A percentile compares a stretch with the other conserved stretches of the same genome.
These are phyloP conservation scores for Ballota nigra DNA, from an alignment of 257 asterid genomes.

Conservation along the genomic window DNA sequence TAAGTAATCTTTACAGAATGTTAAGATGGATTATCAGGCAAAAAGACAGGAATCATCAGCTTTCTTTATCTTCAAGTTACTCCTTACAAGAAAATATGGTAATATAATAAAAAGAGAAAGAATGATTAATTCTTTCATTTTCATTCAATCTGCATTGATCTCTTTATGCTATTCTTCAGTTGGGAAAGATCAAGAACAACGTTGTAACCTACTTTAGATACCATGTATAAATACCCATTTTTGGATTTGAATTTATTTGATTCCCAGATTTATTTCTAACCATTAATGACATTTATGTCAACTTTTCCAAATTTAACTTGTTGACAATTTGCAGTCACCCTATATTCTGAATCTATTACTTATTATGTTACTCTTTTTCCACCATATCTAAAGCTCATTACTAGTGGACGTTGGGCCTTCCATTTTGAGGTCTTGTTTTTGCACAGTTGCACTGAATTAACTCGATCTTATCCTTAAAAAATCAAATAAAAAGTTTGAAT, in stretches of 20 bases:
- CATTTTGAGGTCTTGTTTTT: no score
- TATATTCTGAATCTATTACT: no score
- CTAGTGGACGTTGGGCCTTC: no score
- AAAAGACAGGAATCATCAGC: conserved; percentile 8
- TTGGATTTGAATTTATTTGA: background rate
- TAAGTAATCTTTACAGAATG: no score
- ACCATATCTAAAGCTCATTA: no score
- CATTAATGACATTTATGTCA: background rate
- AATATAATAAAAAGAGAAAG: background rate
- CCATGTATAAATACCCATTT: background rate
- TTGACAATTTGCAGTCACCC: no score
- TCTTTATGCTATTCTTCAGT: background rate
- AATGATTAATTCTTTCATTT: background rate
- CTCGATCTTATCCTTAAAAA: no score
- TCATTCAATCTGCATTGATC: background rate
- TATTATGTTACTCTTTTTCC: no score
- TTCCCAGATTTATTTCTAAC: background rate
- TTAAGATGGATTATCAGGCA: conserved; percentile 1
- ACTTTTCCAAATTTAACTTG: background rate
- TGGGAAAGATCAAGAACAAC: background rate
- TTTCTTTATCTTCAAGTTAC: conserved; percentile 22
- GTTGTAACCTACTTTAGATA: background rate
- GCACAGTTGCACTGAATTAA: no score
- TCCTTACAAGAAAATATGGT: background rate
- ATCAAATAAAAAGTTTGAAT: no score